phyloP scores from a whole-genome alignment of 163 green algal species.

The Volvox carteri region DNA sequence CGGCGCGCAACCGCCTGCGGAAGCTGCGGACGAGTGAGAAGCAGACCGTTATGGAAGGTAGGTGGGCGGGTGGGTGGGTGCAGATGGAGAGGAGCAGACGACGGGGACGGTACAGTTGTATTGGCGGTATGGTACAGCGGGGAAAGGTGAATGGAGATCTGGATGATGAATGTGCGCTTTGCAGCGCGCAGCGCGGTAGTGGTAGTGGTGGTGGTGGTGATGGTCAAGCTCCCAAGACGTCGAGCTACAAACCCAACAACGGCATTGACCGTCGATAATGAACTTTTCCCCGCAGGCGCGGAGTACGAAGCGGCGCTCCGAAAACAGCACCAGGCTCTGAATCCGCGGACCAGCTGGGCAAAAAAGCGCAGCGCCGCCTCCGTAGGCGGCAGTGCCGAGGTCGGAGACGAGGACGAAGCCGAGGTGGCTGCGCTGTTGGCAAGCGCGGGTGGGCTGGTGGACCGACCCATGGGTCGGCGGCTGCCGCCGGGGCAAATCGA shows the following conservation, averaged over 20 bases:
- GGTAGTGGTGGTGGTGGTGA: no score
- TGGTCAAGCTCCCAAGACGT: no score
- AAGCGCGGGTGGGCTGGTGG: slow-evolving; percentile 69
- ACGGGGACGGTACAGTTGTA: no score
- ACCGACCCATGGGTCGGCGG: slow-evolving; percentile 10
- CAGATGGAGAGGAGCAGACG: no score
- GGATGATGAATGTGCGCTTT: no score
- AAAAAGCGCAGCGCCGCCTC: not conserved
- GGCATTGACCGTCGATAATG: no score
- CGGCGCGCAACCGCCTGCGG: slow-evolving; percentile 69
- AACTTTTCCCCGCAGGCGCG: slow-evolving; percentile 74
- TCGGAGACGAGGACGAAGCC: slow-evolving; percentile 12
- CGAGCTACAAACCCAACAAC: no score
- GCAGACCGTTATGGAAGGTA: slow-evolving; percentile 78
- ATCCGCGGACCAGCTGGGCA: slow-evolving; percentile 86
- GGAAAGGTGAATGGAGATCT: no score
- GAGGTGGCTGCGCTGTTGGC: slow-evolving; percentile 53
- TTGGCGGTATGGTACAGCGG: no score
- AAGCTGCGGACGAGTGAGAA: slow-evolving; percentile 87
- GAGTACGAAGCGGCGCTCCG: slow-evolving; percentile 89
- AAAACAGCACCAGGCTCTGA: slow-evolving; percentile 83
- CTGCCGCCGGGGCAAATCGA: slow-evolving; percentile 83
- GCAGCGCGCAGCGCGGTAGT: no score
- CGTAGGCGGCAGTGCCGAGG: not conserved
- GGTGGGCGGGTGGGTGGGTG: no score